A percentile compares a stretch with the other conserved stretches of the same genome.
Conservation (phyloP, 1,284 basidiomycete genomes). For the Leccinum griseonigrum region DNA sequence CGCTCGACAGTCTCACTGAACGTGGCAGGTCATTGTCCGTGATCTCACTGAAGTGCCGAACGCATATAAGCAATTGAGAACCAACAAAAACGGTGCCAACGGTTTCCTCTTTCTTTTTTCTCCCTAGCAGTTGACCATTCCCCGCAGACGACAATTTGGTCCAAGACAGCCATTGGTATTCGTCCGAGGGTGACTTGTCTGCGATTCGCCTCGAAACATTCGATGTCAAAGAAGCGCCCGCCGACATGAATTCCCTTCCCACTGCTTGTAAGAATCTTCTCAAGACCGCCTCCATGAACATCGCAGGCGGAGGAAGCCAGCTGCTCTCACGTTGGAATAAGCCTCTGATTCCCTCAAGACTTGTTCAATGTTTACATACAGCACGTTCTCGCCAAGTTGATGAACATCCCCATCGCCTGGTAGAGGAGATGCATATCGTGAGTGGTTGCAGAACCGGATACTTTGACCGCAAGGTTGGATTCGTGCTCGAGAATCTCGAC, state of each 20-base stretch:
- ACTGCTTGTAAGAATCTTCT: constrained; percentile 48
- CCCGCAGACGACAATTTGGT: constrained; percentile 54
- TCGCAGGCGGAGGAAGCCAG: constrained; percentile 49
- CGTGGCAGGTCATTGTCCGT: constrained; percentile 49
- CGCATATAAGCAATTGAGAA: constrained; percentile 51
- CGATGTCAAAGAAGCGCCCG: constrained; percentile 43
- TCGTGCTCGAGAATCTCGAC: constrained; percentile 69
- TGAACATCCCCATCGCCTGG: constrained; percentile 67
- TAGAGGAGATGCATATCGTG: constrained; percentile 22
- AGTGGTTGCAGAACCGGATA: constrained; percentile 56
- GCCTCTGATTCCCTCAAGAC: constrained; percentile 73
- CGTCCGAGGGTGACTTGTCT: constrained; percentile 49
- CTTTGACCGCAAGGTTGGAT: constrained; percentile 60
- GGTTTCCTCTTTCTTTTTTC: constrained; percentile 4
- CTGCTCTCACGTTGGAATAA: constrained; percentile 53
- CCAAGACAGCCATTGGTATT: constrained; percentile 61
- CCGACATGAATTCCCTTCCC: constrained; percentile 51
- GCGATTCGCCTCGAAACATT: constrained; percentile 35
- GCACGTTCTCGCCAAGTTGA: constrained; percentile 44
- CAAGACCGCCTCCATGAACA: constrained; percentile 48
- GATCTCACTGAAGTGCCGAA: constrained; percentile 48
- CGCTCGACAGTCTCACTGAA: constrained; percentile 44
- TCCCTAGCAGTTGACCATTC: neutral
- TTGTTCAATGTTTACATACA: constrained; percentile 65
- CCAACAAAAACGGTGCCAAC: constrained; percentile 51